Evolutionary conservation across 345 rosid species (phyloP).

Genomic region (Linum tenue): DNA sequence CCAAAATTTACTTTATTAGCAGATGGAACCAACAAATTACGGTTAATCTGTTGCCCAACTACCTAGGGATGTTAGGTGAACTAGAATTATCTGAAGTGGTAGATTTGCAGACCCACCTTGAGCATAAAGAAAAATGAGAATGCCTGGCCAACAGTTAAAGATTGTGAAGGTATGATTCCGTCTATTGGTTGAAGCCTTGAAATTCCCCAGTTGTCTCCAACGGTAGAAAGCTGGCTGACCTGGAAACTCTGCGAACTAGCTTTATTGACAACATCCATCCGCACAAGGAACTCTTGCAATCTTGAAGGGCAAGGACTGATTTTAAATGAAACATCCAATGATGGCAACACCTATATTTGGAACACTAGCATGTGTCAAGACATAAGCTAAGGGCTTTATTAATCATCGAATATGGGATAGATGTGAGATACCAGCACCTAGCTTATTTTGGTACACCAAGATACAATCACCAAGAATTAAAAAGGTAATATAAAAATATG

Average conservation of each 20-base stretch:
- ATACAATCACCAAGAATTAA: too few relatives aligned
- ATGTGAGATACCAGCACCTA: background rate
- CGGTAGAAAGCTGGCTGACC: slow-evolving; percentile 66
- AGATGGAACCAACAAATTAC: too few relatives aligned
- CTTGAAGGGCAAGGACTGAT: slow-evolving; percentile 73
- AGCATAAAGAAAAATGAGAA: slow-evolving; percentile 75
- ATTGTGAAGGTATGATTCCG: slow-evolving; percentile 46
- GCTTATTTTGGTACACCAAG: too few relatives aligned
- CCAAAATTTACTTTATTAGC: too few relatives aligned
- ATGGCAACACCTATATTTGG: slow-evolving; percentile 57
- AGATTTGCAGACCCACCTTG: slow-evolving; percentile 37
- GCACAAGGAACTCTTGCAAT: slow-evolving; percentile 74
- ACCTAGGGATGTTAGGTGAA: background rate
- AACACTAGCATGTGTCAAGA: slow-evolving; percentile 1
- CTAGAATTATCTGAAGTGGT: background rate
- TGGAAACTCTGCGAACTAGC: slow-evolving; percentile 64
- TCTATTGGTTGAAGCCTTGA: slow-evolving; percentile 67
- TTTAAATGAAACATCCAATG: slow-evolving; percentile 64
- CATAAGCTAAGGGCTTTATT: background rate
- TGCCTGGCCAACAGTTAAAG: slow-evolving; percentile 73
- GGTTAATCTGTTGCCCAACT: background rate
- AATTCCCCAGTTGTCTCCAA: slow-evolving; percentile 77
- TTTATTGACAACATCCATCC: slow-evolving; percentile 71
- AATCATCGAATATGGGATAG: slow-evolving; percentile 5
- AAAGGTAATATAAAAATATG: too few relatives aligned